These are phyloP conservation scores for Salvia hispanica DNA, from an alignment of 257 asterid species.

Conservation along the genomic window DNA sequence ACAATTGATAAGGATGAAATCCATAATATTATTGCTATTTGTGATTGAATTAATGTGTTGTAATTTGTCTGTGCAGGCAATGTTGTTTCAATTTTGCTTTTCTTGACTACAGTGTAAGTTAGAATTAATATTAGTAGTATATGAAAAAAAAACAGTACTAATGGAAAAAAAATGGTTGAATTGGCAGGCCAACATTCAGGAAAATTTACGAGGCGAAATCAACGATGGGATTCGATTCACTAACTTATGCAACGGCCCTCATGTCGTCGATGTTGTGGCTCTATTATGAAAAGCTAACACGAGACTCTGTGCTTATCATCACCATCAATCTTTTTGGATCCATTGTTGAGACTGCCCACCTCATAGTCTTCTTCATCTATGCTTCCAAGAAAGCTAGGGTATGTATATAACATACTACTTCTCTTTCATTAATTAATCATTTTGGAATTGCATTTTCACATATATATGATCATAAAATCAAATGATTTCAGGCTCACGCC, in stretches of 20 bases:
- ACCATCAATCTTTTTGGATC: conserved; percentile 57
- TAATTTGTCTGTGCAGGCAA: conserved; percentile 52
- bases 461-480: too few relatives aligned
- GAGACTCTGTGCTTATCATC: conserved; percentile 46
- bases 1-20: neutral
- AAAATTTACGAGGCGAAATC: conserved; percentile 54
- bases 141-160: neutral
- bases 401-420: neutral
- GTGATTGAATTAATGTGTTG: neutral
- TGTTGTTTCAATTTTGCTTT: conserved; percentile 64
- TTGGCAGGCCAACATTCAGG: conserved; percentile 53
- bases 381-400: conserved; percentile 58
- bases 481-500: conserved; percentile 37
- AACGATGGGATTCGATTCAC: conserved; percentile 52
- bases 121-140: neutral
- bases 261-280: conserved; percentile 59
- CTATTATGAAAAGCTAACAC: conserved; percentile 50
- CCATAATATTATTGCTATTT: neutral
- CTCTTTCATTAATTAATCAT: too few relatives aligned
- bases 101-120: conserved; percentile 81
- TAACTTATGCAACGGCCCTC: conserved; percentile 54
- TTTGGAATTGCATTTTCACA: too few relatives aligned
- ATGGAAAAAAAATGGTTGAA: neutral
- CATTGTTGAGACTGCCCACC: conserved; percentile 48
- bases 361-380: conserved; percentile 44